These are phyloP conservation scores for Chalciporus piperatoides DNA, from an alignment of 1,284 basidiomycete species.

Conservation along the genomic window DNA sequence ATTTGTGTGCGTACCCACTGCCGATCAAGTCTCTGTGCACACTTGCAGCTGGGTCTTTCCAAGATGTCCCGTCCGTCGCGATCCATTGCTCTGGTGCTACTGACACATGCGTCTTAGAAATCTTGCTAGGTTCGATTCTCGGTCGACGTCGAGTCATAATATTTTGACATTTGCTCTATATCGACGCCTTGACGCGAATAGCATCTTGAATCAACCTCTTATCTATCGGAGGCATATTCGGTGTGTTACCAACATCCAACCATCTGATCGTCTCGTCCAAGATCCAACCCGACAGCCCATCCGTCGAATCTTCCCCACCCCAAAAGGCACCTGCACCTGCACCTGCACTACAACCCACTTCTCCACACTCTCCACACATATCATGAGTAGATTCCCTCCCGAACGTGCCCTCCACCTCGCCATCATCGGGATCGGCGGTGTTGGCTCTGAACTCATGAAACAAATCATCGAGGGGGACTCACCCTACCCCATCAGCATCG, in stretches of 20 bases:
- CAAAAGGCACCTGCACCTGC: not conserved
- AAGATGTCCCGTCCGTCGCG: too few relatives aligned
- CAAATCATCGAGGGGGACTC: conserved; percentile 61
- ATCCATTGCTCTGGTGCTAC: not conserved
- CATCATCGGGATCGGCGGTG: conserved; percentile 84
- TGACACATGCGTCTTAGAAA: not conserved
- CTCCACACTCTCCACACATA: not conserved
- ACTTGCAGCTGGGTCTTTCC: too few relatives aligned
- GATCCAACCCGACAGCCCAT: conserved; percentile 7
- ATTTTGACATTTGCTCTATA: not conserved
- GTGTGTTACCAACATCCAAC: not conserved
- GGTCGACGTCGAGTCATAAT: conserved; percentile 7
- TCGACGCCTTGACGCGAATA: not conserved
- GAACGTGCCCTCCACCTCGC: conserved; percentile 53
- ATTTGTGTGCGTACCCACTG: not conserved
- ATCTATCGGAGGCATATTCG: not conserved
- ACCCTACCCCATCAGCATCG: conserved; percentile 65
- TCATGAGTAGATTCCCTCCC: conserved; percentile 16
- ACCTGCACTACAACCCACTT: too few relatives aligned
- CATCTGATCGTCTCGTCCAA: not conserved
- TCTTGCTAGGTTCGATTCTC: not conserved
- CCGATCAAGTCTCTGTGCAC: not conserved
- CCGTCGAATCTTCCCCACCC: conserved; percentile 2
- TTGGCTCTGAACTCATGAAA: conserved; percentile 78
- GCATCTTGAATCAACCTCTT: not conserved